Evolutionary conservation across 768 basidiomycete genomes (phyloP).

Genomic region (Auriscalpium microsporum): DNA sequence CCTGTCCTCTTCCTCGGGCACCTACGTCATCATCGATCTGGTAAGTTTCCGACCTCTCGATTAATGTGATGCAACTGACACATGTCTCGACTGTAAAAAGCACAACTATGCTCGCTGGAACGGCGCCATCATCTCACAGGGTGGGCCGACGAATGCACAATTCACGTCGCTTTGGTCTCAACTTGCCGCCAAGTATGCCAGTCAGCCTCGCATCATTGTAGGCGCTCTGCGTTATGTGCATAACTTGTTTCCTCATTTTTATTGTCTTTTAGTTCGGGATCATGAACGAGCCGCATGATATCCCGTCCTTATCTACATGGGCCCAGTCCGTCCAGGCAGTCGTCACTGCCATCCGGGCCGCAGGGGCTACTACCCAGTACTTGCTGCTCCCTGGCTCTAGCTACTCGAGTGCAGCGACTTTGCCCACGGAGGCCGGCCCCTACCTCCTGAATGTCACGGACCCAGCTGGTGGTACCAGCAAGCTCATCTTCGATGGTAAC

Average conservation of each 20-base stretch:
- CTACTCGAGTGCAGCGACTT: slow-evolving; percentile 31
- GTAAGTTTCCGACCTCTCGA: slow-evolving; percentile 18
- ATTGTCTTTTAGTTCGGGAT: slow-evolving; percentile 17
- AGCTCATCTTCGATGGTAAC: slow-evolving; percentile 35
- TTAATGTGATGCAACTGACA: background rate
- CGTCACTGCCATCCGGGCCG: slow-evolving; percentile 34
- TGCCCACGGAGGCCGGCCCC: slow-evolving; percentile 33
- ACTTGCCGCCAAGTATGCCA: slow-evolving; percentile 31
- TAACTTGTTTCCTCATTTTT: slow-evolving; percentile 17
- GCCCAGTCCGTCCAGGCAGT: slow-evolving; percentile 29
- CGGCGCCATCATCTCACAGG: slow-evolving; percentile 32
- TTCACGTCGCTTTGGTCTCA: slow-evolving; percentile 34
- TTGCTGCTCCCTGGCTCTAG: slow-evolving; percentile 37
- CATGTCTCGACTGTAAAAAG: slow-evolving; percentile 12
- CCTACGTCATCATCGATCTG: slow-evolving; percentile 44
- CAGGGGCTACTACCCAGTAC: slow-evolving; percentile 32
- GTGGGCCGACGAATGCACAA: slow-evolving; percentile 34
- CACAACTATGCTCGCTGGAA: slow-evolving; percentile 59
- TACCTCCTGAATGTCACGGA: slow-evolving; percentile 33
- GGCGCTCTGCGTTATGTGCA: slow-evolving; percentile 13
- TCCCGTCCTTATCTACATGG: slow-evolving; percentile 29
- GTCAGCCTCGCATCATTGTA: slow-evolving; percentile 29
- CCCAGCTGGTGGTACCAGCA: slow-evolving; percentile 28
- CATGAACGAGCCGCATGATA: slow-evolving; percentile 44
- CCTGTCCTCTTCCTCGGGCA: slow-evolving; percentile 30